Evolutionary conservation across 2,329 filamentous ascomycete genomes (phyloP).

Genomic region (Cladophialophora immunda): DNA sequence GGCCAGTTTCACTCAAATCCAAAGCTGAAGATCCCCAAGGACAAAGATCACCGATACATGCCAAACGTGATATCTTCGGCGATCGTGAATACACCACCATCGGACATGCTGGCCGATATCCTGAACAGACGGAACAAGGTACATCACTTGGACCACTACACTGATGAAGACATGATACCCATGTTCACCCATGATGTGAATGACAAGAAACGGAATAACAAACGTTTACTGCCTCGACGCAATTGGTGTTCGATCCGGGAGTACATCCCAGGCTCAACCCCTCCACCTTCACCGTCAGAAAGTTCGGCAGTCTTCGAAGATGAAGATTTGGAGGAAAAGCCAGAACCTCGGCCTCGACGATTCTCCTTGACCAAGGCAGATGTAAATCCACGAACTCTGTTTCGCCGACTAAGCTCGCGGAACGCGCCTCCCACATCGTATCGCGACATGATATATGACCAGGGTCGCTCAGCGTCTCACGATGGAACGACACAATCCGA

Average conservation of each 20-base stretch:
- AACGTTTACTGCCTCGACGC: constrained; percentile 82
- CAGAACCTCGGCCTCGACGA: constrained; percentile 58
- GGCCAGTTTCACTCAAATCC: constrained; percentile 96
- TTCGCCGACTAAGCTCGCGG: constrained; percentile 59
- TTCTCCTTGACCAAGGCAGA: constrained; percentile 68
- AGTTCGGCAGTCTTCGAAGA: constrained; percentile 44
- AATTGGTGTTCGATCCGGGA: constrained; percentile 96
- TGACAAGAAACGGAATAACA: constrained; percentile 89
- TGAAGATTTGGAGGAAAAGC: constrained; percentile 40
- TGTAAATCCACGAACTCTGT: constrained; percentile 53
- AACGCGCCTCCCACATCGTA: constrained; percentile 49
- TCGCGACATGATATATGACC: constrained; percentile 47
- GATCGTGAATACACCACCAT: constrained; percentile 90
- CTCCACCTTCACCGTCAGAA: constrained; percentile 71
- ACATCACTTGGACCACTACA: constrained; percentile 72
- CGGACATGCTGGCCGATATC: constrained; percentile 86
- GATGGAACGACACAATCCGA: constrained; percentile 31
- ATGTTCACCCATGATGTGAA: constrained; percentile 91
- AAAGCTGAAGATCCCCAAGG: constrained; percentile 81
- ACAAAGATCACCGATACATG: constrained; percentile 95
- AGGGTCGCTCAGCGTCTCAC: constrained; percentile 35
- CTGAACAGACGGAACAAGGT: constrained; percentile 90
- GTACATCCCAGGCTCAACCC: constrained; percentile 81
- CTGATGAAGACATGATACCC: constrained; percentile 95
- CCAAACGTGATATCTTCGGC: constrained; percentile 93